Evolutionary conservation across 768 basidiomycete genomes (phyloP).

Genomic region (Tremella yokohamensis): DNA sequence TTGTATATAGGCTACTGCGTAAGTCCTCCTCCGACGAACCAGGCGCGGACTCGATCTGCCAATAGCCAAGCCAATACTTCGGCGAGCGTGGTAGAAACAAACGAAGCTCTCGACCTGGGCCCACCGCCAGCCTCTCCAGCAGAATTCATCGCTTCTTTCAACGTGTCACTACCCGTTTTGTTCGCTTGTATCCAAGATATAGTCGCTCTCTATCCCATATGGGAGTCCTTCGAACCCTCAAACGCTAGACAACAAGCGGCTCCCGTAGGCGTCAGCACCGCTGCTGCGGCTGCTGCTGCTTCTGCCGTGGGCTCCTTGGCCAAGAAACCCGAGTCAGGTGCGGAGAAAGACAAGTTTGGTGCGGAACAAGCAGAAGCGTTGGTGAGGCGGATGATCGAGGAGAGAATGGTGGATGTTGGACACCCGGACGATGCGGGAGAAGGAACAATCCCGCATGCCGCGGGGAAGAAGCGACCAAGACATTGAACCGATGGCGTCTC

Average conservation of each 20-base stretch:
- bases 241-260: neutral
- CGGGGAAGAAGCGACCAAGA: slow-evolving; percentile 21
- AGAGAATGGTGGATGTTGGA: slow-evolving; percentile 33
- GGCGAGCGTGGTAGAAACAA: slow-evolving; percentile 49
- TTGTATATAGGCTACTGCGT: slow-evolving; percentile 83
- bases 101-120: slow-evolving; percentile 20
- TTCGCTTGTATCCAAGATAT: slow-evolving; percentile 88
- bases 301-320: neutral
- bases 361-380: slow-evolving; percentile 38
- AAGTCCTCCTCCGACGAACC: slow-evolving; percentile 56
- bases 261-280: neutral
- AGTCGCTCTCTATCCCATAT: slow-evolving; percentile 78
- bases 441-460: slow-evolving; percentile 1
- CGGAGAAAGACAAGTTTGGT: slow-evolving; percentile 30
- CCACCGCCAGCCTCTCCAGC: slow-evolving; percentile 46
- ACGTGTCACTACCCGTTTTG: slow-evolving; percentile 76
- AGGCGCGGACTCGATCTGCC: neutral
- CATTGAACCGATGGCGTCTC: neutral
- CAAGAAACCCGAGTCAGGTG: neutral
- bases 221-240: slow-evolving; percentile 67
- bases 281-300: neutral
- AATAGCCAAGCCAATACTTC: slow-evolving; percentile 11
- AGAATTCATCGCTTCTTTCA: slow-evolving; percentile 74
- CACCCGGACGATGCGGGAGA: slow-evolving; percentile 38
- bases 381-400: slow-evolving; percentile 41